These are phyloP conservation scores for Iberis amara DNA, from an alignment of 441 rosid species.

Conservation along the genomic window DNA sequence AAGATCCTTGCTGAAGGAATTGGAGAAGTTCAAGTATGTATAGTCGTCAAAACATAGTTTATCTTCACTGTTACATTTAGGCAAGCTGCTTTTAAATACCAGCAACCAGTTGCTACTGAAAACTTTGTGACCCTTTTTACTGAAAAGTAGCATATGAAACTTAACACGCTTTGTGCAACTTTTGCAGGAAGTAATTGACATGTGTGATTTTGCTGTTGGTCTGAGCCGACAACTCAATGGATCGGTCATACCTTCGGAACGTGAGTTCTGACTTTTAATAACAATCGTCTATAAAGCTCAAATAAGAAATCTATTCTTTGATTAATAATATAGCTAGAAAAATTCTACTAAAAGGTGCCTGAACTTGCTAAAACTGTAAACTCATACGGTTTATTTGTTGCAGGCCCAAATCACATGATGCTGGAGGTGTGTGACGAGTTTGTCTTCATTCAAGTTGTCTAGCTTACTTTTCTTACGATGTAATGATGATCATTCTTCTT, in stretches of 20 bases:
- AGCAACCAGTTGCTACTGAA: too few species aligned
- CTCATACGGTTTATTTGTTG: constrained; percentile 27
- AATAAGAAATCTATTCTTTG: too few species aligned
- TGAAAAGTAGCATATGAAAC: too few species aligned
- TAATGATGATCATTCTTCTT: constrained; percentile 14
- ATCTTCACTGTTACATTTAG: neutral
- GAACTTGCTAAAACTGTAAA: constrained; percentile 4
- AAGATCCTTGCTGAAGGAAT: constrained; percentile 94
- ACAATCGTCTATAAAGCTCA: neutral
- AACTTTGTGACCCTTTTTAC: too few species aligned
- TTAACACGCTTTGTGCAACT: too few species aligned
- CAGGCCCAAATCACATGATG: constrained; percentile 98
- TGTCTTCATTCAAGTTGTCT: constrained; percentile 15
- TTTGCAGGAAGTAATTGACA: constrained; percentile 90
- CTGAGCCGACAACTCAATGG: constrained; percentile 95
- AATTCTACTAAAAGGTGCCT: constrained; percentile 20
- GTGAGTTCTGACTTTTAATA: constrained; percentile 42
- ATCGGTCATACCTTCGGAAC: constrained; percentile 89
- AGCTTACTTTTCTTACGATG: neutral
- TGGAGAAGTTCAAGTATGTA: constrained; percentile 88
- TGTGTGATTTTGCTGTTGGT: constrained; percentile 97
- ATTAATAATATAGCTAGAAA: neutral
- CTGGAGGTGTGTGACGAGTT: constrained; percentile 55
- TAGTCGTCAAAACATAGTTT: neutral
- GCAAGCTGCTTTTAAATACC: neutral